A percentile compares a stretch with the other conserved stretches of the same genome.
These are phyloP conservation scores for Claviceps quebecensis DNA, from an alignment of 2,329 filamentous ascomycete species.

Conservation along the genomic window DNA sequence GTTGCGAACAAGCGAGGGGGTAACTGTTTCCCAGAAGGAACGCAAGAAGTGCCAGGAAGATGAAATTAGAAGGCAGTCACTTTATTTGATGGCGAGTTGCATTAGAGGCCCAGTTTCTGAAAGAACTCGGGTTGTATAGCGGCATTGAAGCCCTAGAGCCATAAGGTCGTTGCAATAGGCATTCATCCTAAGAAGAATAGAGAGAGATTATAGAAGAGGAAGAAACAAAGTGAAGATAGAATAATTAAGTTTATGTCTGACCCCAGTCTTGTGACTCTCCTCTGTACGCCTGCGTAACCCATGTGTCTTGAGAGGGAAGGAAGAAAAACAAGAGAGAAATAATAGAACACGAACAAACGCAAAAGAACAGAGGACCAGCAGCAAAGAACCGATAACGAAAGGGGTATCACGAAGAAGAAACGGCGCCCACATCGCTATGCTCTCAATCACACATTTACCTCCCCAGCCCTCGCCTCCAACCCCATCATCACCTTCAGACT, in stretches of 20 bases:
- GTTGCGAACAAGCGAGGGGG: too few relatives aligned
- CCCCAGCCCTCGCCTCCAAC: slow-evolving; percentile 15
- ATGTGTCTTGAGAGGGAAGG: too few relatives aligned
- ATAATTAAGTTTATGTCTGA: too few relatives aligned
- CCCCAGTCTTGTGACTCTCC: too few relatives aligned
- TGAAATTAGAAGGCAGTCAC: too few relatives aligned
- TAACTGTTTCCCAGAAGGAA: background rate
- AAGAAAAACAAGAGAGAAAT: too few relatives aligned
- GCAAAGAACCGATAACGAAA: background rate
- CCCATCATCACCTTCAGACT: slow-evolving; percentile 45
- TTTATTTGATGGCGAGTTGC: too few relatives aligned
- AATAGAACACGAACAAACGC: too few relatives aligned
- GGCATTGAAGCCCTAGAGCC: too few relatives aligned
- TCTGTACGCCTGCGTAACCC: too few relatives aligned
- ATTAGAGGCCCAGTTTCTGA: too few relatives aligned
- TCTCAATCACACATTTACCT: slow-evolving; percentile 11
- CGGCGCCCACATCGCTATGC: background rate
- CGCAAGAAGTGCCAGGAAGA: background rate
- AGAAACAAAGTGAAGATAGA: background rate
- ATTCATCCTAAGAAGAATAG: background rate
- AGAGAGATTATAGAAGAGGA: background rate
- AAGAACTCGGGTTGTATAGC: too few relatives aligned
- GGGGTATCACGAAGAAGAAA: background rate
- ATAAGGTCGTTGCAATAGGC: background rate
- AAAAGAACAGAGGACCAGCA: background rate